Evolutionary conservation across 2,329 filamentous ascomycete genomes (phyloP).

Genomic region (Penicillium freii): DNA sequence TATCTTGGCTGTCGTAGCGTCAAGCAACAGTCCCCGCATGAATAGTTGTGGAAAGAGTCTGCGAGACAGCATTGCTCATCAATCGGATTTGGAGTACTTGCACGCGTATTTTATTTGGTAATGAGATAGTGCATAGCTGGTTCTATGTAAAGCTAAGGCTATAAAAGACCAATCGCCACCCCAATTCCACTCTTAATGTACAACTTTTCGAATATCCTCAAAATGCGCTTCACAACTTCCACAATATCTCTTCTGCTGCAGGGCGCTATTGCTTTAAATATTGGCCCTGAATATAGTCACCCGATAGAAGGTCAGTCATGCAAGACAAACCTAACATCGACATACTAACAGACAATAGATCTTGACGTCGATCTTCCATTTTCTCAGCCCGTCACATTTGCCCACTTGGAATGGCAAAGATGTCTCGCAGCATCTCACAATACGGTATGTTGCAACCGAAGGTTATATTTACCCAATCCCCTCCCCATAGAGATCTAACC

Average conservation of each 20-base stretch:
- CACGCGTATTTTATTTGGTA: not conserved
- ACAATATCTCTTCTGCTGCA: not conserved
- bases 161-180: not conserved
- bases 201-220: not conserved
- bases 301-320: slow-evolving; percentile 19
- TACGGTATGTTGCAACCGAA: not conserved
- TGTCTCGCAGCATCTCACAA: slow-evolving; percentile 25
- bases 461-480: not conserved
- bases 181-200: not conserved
- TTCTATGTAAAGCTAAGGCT: not conserved
- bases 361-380: slow-evolving; percentile 33
- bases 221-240: not conserved
- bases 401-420: slow-evolving; percentile 29
- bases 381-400: slow-evolving; percentile 32
- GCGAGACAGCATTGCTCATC: not conserved
- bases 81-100: not conserved
- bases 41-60: not conserved
- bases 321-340: not conserved
- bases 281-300: slow-evolving; percentile 24
- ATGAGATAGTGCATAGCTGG: not conserved
- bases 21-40: not conserved
- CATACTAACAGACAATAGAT: slow-evolving; percentile 11
- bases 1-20: not conserved
- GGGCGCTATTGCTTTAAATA: slow-evolving; percentile 11
- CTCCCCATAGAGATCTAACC: not conserved